Conservation (phyloP, 495 filamentous ascomycete species). For the Talaromyces liani region DNA sequence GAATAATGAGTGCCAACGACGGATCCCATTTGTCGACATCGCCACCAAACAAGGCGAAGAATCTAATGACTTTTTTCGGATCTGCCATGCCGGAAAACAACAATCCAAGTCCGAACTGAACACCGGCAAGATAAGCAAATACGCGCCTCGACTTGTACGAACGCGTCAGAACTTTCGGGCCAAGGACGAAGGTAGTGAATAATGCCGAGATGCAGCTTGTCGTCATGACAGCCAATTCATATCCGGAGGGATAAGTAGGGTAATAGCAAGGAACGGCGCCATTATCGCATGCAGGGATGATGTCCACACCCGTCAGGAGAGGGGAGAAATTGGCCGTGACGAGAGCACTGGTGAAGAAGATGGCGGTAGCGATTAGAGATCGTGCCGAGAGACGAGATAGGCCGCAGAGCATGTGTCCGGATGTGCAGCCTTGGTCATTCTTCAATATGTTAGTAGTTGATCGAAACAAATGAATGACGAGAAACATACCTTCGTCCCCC, state of each 20-base stretch:
- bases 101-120: constrained; percentile 48
- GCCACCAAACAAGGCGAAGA: constrained; percentile 39
- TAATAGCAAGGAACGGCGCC: constrained; percentile 39
- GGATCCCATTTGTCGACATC: constrained; percentile 43
- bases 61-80: constrained; percentile 44
- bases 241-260: constrained; percentile 33
- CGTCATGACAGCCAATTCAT: constrained; percentile 28
- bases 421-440: constrained; percentile 50
- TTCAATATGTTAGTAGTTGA: constrained; percentile 12
- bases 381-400: constrained; percentile 44
- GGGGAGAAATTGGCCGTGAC: constrained; percentile 38
- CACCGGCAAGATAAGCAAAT: constrained; percentile 37
- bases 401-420: constrained; percentile 56
- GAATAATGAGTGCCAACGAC: constrained; percentile 40
- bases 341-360: constrained; percentile 48
- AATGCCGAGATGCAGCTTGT: constrained; percentile 23
- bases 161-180: constrained; percentile 19
- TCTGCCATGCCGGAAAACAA: constrained; percentile 49
- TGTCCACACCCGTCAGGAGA: constrained; percentile 12
- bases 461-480: not conserved
- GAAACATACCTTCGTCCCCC: constrained; percentile 45
- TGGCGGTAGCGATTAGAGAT: constrained; percentile 43
- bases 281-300: constrained; percentile 30
- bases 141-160: constrained; percentile 21
- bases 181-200: constrained; percentile 24